Base-by-base conservation (phyloP, 2,329 filamentous ascomycete species). In the Dactylella cylindrospora region DNA sequence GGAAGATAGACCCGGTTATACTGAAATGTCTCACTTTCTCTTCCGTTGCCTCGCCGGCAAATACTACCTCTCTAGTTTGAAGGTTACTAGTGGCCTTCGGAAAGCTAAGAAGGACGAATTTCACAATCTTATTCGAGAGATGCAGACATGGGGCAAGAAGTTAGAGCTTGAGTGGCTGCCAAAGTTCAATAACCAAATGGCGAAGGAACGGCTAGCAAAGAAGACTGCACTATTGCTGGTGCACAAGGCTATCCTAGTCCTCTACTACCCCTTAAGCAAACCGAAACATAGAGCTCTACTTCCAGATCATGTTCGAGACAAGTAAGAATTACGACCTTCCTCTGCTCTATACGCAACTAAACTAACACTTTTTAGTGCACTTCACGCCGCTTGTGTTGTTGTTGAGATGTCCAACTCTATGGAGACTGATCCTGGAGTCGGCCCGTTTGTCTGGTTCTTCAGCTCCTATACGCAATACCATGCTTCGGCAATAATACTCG, bases 401-500 rank as follows among this genome's bases (percentile, higher is more conserved):
- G 57, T 62, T 25, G 57, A 62, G 25, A 62, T 62, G 57, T 54
- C 57, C 19, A 62, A 62, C 33, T 62, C 57, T 22, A 49, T 62
- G 57, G 57, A 62, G 45, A 62, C 57, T n/a, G 57, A 62, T 40
- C 49, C 57, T 6, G 57, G 57, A n/a, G 57, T 62, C 8, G 57
- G 57, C 7, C 57, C 57, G 2, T 62, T 62, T n/a, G 43, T 54
- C 28, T 62, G 57, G 57, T 62, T 62, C 26, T 62, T 29, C 19
- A 62, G 57, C 22, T 62, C 57, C 1, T 62, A 54, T 13, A 62
- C 49, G 10, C 57, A 62, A 32, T 62, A 62, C n/a, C 57, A 62
- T 17, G 57, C 49, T 7, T 49, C 57, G 10, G 57, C 57, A 5
- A 62, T 62, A n/a, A 62, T 62, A 5, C 36, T 62, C 2, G 49